These are phyloP conservation scores for Ceratocystis destructans DNA, from an alignment of 2,329 filamentous ascomycete genomes.

Conservation along the genomic window DNA sequence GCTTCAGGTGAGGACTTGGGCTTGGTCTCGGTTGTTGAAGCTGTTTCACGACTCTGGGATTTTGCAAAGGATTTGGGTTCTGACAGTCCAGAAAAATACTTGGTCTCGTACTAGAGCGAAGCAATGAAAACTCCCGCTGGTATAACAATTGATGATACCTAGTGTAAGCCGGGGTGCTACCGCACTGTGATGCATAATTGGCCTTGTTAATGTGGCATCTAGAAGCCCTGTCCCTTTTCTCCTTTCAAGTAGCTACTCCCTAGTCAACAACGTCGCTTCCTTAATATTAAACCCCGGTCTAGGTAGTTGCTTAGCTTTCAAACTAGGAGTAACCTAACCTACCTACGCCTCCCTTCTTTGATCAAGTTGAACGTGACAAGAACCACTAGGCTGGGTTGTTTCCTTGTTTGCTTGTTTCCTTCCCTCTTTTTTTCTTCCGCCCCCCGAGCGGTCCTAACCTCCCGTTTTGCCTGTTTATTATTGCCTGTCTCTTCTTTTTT, in stretches of 20 bases:
- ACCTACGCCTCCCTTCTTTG: background rate
- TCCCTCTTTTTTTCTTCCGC: background rate
- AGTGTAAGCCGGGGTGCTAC: background rate
- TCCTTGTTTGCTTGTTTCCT: conserved; percentile 1
- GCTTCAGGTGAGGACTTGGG: conserved; percentile 3
- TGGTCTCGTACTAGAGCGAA: background rate
- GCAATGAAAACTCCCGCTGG: background rate
- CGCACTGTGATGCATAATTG: background rate
- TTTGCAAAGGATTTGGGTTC: background rate
- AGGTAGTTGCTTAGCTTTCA: background rate
- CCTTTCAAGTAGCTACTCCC: background rate
- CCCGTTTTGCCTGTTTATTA: background rate
- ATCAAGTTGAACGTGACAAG: background rate
- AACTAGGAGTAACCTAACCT: background rate
- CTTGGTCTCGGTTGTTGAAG: background rate
- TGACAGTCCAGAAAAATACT: background rate
- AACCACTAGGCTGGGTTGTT: background rate
- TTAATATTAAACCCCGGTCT: conserved; percentile 1
- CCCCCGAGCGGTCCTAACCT: background rate
- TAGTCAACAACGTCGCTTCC: background rate
- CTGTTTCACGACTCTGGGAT: background rate
- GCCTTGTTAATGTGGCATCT: conserved; percentile 1
- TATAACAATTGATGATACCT: background rate
- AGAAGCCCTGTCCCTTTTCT: background rate
- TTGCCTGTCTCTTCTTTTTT: background rate